A percentile compares a stretch with the other conserved stretches of the same genome.
phyloP scores from a whole-genome alignment of 345 rosid species.

The Populus davidiana region DNA sequence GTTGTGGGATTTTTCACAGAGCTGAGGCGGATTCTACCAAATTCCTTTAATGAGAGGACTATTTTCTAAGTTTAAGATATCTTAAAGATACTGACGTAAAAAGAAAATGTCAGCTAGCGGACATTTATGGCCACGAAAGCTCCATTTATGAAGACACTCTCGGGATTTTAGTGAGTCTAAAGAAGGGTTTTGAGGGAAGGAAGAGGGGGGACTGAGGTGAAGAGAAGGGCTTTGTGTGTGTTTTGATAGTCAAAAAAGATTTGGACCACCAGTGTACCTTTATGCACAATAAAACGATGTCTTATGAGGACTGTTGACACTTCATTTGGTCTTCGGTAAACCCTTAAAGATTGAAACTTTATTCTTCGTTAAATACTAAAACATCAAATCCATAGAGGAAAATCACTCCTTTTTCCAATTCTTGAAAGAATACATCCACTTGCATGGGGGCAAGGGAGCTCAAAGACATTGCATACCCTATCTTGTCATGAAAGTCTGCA shows the following conservation, averaged over 20 bases:
- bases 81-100: too few species aligned
- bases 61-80: too few species aligned
- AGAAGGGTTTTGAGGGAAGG: slow-evolving; percentile 21
- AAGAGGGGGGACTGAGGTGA: slow-evolving; percentile 14
- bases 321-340: not conserved
- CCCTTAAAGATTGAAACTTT: not conserved
- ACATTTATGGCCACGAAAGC: too few species aligned
- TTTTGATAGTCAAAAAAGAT: not conserved
- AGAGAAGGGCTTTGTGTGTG: slow-evolving; percentile 21
- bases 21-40: too few species aligned
- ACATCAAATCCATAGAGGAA: not conserved
- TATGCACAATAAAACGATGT: not conserved
- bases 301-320: not conserved
- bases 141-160: not conserved
- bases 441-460: too few species aligned
- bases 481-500: too few species aligned
- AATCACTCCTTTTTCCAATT: not conserved
- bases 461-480: too few species aligned
- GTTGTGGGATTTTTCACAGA: too few species aligned
- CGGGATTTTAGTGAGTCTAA: slow-evolving; percentile 22
- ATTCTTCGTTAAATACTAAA: slow-evolving; percentile 10
- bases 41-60: too few species aligned
- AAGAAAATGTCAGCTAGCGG: too few species aligned
- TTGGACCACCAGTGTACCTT: not conserved
- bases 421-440: too few species aligned